Evolutionary conservation across 2,329 filamentous ascomycete species (phyloP), one percentile per base, ranked within the genome.

Genomic region (Stemphylium vesicarium): DNA sequence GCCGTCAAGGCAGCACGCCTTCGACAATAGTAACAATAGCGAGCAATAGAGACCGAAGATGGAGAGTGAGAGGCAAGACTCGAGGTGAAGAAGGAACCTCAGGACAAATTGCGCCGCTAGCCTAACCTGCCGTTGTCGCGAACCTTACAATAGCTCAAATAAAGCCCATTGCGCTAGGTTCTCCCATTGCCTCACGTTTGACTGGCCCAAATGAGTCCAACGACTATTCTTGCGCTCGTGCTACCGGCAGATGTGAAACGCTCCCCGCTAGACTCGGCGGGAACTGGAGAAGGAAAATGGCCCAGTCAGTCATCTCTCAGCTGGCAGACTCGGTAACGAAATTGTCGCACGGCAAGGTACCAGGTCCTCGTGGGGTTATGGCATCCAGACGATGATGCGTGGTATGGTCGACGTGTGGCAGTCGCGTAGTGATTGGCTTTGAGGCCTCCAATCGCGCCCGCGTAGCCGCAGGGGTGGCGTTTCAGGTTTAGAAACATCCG

Each of bases 11-110:
- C 70, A 62, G 59, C 59, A 73, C 57, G 51, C 58, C 64, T 60
- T 62, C 63, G 39, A 71, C 74, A 78, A 76, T 74, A 75, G 65
- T 62, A 73, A 65, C 66, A 69, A 73, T 66, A 66, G 62, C 53
- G 56, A 62, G 73, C 68, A 70, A 73, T 67, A 68, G 59, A 59
- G 64, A 67, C 37, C 55, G 56, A 65, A 65, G 59, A 57, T 61
- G 60, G 64, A 57, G 53, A 57, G 53, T 49, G 57, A 51, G 43
- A 59, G 56, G 40, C 26, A 43, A 53, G 37, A 46, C 13, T 47
- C 53, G 26, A 67, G 51, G 58, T 65, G 60, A 69, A 64, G 57
- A 49, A 49, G 59, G 54, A 58, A 54, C 52, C 55, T 62, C 40
- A 63, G 59, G 55, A 63, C 57, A 48, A 65, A 68, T 68, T 46